Base-by-base conservation (phyloP, 2,329 filamentous ascomycete species). In the Colletotrichum theobromicola region DNA sequence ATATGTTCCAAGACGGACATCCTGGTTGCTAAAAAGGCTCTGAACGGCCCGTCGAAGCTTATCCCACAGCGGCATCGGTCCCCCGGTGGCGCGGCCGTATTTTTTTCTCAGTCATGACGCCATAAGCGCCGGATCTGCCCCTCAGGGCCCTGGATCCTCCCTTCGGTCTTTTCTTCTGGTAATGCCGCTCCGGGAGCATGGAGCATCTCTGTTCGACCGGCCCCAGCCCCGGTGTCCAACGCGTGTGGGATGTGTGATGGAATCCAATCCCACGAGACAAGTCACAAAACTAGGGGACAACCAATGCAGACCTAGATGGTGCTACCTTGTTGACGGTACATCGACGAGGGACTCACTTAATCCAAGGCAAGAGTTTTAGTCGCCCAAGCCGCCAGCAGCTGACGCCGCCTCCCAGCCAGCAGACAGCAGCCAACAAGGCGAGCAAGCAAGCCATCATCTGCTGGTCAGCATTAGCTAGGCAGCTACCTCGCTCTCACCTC, bases 71-170 rank as follows among this genome's bases (percentile, higher is more conserved):
- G 37, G 24, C 46, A 60, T 58, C 24, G 26, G 16, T 64, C 28
- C 32, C 62, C 46, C 46, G 37, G 46, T 34, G 53, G 26, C 53
- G 30, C 67, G 67, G 53, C 61, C 61, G 72, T 24, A 24, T 26
- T 71, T 53, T 24, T 63, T 37, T 21, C n/a, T n/a, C 42, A 35
- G 57, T 30, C 63, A 72, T 72, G 68, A 75, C 72, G 72, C 72
- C 46, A 72, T 75, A 75, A 72, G 62, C 68, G 72, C 55, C 72
- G 42, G 42, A 67, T 21, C 21, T 12, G 30, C 72, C 67, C 67
- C 67, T 61, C 57, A 37, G 42, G 26, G 24, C 8, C 60, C 60
- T 64, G 70, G 70, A 28, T 46, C 30, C 34, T 32, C 21, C 67
- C 30, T 30, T 24, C 35, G 30, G n/a, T 60, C n/a, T n/a, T 26